A percentile compares a stretch with the other conserved stretches of the same genome.
Conservation (phyloP, 1,139 yeast species). For the Suzukiozyma palmioleophila region DNA sequence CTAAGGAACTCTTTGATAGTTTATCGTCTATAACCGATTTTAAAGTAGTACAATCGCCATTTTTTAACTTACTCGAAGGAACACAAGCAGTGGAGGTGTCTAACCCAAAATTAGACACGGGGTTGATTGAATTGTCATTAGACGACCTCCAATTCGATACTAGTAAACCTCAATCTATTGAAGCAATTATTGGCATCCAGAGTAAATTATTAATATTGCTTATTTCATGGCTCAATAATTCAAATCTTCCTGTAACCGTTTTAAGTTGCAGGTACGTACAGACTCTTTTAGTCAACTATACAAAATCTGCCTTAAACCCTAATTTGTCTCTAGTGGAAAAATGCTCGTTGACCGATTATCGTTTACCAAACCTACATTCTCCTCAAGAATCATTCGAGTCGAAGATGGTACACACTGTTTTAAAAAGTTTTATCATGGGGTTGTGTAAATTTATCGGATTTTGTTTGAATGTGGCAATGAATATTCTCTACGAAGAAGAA, state of each 20-base stretch:
- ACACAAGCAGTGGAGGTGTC: slow-evolving; percentile 69
- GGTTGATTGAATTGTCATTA: slow-evolving; percentile 39
- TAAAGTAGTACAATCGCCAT: slow-evolving; percentile 48
- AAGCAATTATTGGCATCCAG: slow-evolving; percentile 42
- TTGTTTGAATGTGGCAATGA: slow-evolving; percentile 45
- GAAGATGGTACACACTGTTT: slow-evolving; percentile 41
- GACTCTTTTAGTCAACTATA: slow-evolving; percentile 42
- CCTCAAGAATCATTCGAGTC: slow-evolving; percentile 13
- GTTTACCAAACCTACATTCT: slow-evolving; percentile 7
- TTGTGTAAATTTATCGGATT: slow-evolving; percentile 50
- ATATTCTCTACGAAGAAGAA: slow-evolving; percentile 73
- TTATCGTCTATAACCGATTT: slow-evolving; percentile 26
- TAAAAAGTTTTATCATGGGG: slow-evolving; percentile 46
- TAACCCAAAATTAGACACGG: slow-evolving; percentile 62
- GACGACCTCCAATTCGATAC: slow-evolving; percentile 41
- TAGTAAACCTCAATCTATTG: slow-evolving; percentile 24
- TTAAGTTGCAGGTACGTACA: slow-evolving; percentile 64
- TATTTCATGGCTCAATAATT: slow-evolving; percentile 60
- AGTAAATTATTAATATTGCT: slow-evolving; percentile 42
- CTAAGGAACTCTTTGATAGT: slow-evolving; percentile 32
- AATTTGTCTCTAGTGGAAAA: slow-evolving; percentile 9
- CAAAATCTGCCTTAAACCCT: slow-evolving; percentile 6
- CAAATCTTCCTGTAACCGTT: slow-evolving; percentile 58
- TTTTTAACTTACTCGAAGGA: slow-evolving; percentile 63
- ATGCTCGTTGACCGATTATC: slow-evolving; percentile 18